Base-by-base conservation (phyloP, 495 filamentous ascomycete genomes). In the Penicillium taxi region DNA sequence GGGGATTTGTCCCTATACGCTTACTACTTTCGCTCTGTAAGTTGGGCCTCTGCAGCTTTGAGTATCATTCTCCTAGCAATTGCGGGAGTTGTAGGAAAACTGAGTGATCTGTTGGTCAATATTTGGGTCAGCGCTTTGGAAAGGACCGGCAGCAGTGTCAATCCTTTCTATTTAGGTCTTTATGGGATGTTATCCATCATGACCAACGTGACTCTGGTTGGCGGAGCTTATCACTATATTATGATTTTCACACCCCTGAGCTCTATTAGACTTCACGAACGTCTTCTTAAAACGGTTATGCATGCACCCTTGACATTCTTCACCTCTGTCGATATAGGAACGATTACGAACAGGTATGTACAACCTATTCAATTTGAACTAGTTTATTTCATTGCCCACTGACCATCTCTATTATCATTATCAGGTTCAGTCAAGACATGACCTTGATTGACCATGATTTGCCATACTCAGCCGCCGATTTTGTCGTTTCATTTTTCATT, bases 351-450 rank as follows among this genome's bases (percentile, higher is more conserved):
- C 15, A 32, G 38, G 38, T 41, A 27, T 22, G 38, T 12, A 17
- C 2, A 21, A 21, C 0, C 3, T 22, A 7, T 24, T 28, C 12
- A n/a, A 13, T 22, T 33, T 18, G 1, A 13, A 1, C 6, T 12
- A n/a, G 5, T 18, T n/a, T n/a, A n/a, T n/a, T n/a, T n/a, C n/a
- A n/a, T n/a, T n/a, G n/a, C n/a, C n/a, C 4, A 21, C 14, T 12
- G 16, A 8, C 12, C 6, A 20, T 7, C 18, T 9, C 8, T 9
- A 29, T 23, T 11, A 26, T 15, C 15, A 9, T 28, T 19, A 25
- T 4, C 37, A 35, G 43, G 9, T 45, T 45, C 32, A 45, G 43
- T 21, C 43, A 45, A 33, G 42, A 45, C 14, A 35, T 45, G 31
- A 21, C 20, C 3, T 35, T 45, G 14, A 30, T 45, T 23, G 37